Percentiles rank a stretch among this genome's conserved stretches.
phyloP scores from a whole-genome alignment of 2,329 filamentous ascomycete genomes.

The Fusarium dlaminii region DNA sequence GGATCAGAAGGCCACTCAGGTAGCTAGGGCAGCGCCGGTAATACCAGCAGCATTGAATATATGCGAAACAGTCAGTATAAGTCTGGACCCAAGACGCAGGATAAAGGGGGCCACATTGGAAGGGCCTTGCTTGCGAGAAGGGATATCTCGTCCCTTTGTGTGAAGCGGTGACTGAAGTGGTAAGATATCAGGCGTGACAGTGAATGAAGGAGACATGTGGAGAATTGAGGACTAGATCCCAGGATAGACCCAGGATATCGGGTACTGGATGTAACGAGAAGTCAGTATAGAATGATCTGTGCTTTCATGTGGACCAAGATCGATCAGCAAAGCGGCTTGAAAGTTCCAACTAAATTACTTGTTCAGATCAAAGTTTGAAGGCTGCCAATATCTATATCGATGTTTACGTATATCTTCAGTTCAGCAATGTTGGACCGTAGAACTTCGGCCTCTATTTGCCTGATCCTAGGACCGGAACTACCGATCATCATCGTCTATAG shows the following conservation, averaged over 20 bases:
- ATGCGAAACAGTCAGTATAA: constrained; percentile 2
- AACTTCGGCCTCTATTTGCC: not conserved
- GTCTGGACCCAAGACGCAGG: not conserved
- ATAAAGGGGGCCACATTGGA: not conserved
- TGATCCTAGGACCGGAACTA: not conserved
- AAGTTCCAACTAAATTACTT: constrained; percentile 7
- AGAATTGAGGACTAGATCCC: not conserved
- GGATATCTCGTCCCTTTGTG: not conserved
- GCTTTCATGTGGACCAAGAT: not conserved
- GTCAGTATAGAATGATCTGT: not conserved
- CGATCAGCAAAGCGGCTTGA: not conserved
- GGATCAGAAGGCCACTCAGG: not conserved
- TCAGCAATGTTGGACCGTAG: not conserved
- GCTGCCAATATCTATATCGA: not conserved
- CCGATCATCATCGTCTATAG: constrained; percentile 7
- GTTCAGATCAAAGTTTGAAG: constrained; percentile 11
- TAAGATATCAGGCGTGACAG: constrained; percentile 14
- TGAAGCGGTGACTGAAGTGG: constrained; percentile 3
- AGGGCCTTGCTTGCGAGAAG: not conserved
- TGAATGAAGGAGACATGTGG: constrained; percentile 28
- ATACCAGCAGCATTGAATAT: not conserved
- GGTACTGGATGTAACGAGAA: not conserved
- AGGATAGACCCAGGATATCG: not conserved
- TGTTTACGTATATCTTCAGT: not conserved
- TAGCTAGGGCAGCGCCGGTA: not conserved